Conservation (phyloP, 495 filamentous ascomycete genomes). For the Tetracladium setigerum region DNA sequence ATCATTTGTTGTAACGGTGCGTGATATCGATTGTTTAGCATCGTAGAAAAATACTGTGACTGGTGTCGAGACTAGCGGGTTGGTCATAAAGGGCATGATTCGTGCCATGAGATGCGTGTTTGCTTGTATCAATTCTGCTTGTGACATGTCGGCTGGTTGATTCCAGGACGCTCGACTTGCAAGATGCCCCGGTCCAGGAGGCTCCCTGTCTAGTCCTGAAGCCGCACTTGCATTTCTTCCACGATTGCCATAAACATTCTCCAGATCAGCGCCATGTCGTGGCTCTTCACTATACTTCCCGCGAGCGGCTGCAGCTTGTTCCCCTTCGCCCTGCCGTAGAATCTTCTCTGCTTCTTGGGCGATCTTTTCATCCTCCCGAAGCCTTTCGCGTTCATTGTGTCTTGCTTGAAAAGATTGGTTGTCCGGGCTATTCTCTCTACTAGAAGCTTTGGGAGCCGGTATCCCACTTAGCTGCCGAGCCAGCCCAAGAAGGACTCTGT, state of each 20-base stretch:
- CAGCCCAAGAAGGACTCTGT: constrained; percentile 75
- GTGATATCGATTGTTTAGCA: constrained; percentile 64
- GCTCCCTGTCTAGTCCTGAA: constrained; percentile 20
- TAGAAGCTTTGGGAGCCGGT: constrained; percentile 46
- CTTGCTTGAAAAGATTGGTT: constrained; percentile 10
- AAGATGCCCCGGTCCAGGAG: constrained; percentile 24
- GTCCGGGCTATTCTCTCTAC: constrained; percentile 17
- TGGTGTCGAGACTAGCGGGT: constrained; percentile 59
- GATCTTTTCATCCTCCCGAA: constrained; percentile 51
- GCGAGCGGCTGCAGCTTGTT: constrained; percentile 60
- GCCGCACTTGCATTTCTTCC: constrained; percentile 15
- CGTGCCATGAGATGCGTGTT: constrained; percentile 83
- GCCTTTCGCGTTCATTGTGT: constrained; percentile 33
- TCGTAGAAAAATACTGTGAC: constrained; percentile 95
- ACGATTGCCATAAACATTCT: constrained; percentile 20
- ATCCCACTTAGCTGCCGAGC: constrained; percentile 81
- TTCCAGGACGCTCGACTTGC: constrained; percentile 40
- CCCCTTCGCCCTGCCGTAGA: constrained; percentile 57
- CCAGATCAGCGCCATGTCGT: constrained; percentile 23
- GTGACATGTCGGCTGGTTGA: constrained; percentile 50
- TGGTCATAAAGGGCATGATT: constrained; percentile 81
- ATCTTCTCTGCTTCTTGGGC: constrained; percentile 67
- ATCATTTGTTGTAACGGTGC: constrained; percentile 73
- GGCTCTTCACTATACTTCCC: constrained; percentile 51
- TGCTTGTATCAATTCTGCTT: constrained; percentile 65